A percentile compares a stretch with the other conserved stretches of the same genome.
These are phyloP conservation scores for Lasiodiplodia theobromae DNA, from an alignment of 2,329 filamentous ascomycete genomes.

Conservation along the genomic window DNA sequence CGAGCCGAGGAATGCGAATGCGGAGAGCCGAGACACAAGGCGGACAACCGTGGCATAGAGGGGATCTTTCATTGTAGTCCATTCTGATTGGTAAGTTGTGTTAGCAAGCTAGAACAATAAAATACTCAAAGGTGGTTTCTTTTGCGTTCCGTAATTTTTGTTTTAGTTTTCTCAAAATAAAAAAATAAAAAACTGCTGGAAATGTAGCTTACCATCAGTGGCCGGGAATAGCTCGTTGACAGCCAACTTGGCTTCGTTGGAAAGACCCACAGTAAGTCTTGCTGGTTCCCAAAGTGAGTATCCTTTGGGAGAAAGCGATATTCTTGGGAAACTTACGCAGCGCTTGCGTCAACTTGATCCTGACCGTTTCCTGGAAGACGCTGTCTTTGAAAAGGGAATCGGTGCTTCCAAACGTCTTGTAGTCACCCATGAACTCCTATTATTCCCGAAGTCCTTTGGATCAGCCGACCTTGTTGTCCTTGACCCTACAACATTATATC, in stretches of 20 bases:
- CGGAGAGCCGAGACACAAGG: slow-evolving; percentile 50
- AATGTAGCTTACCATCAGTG: not conserved
- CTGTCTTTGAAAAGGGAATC: not conserved
- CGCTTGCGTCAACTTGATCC: slow-evolving; percentile 2
- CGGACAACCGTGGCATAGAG: slow-evolving; percentile 47
- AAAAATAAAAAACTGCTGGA: too few relatives aligned
- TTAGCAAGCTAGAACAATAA: too few relatives aligned
- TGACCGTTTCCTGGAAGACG: not conserved
- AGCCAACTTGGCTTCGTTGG: not conserved
- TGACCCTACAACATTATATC: too few relatives aligned
- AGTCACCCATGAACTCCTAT: not conserved
- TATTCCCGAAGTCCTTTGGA: too few relatives aligned
- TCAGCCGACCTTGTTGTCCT: not conserved
- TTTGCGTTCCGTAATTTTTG: too few relatives aligned
- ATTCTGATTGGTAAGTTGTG: slow-evolving; percentile 37
- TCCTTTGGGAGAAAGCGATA: too few relatives aligned
- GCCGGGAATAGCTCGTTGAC: not conserved
- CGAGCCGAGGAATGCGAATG: slow-evolving; percentile 50
- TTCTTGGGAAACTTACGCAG: not conserved
- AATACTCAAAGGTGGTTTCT: not conserved
- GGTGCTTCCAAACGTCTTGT: not conserved
- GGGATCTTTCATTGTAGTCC: slow-evolving; percentile 46
- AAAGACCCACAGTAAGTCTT: not conserved
- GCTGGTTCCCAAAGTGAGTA: not conserved
- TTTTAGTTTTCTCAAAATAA: too few relatives aligned